Base-by-base conservation (phyloP, 106 monocot species). In the Vanilla planifolia region DNA sequence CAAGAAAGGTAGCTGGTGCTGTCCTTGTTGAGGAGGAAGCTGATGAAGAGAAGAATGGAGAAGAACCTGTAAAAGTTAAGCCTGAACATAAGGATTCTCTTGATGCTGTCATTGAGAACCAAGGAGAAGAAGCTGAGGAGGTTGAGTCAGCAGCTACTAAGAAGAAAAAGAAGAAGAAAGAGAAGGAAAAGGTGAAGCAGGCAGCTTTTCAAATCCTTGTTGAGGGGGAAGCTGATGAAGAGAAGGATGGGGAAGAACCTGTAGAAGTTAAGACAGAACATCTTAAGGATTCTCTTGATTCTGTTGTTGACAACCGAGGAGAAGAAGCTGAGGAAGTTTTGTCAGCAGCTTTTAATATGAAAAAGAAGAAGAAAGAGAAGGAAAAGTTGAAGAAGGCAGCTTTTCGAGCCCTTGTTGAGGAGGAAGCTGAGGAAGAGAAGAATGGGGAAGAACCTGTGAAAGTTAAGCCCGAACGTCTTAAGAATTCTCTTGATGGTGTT, bases 141-240 rank as follows among this genome's bases (percentile, higher is more conserved):
- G 65, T 6, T 2, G 80, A 75, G 60, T 80, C 77, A 1, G 77
- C 87, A 8, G 89, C 91, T 10, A 78, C 87, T 0, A 69, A 69
- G 60, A 90, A 87, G 69, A 91, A 91, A 50, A 90, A 80, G 43
- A 83, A 86, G 69, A 92, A 91, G 77, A 92, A 82, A 62, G 79
- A 82, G 63, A 69, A 82, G 69, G 76, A 88, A 62, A 71, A 82
- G 51, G 75, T 75, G 42, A 69, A 86, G 72, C 74, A 93, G 73
- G 86, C 84, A 72, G n/a, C n/a, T n/a, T n/a, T n/a, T n/a, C n/a
- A n/a, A 29, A 30, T n/a, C 30, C 28, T 11, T 53, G 53, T 30
- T 53, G 53, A 53, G 53, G 53, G 32, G 30, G 73, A 40, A 26
- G 53, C 4, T 25, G 63, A 79, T 50, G 75, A 73, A 14, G 75